Conservation (phyloP, 2,329 filamentous ascomycete species). For the Venturia effusa region DNA sequence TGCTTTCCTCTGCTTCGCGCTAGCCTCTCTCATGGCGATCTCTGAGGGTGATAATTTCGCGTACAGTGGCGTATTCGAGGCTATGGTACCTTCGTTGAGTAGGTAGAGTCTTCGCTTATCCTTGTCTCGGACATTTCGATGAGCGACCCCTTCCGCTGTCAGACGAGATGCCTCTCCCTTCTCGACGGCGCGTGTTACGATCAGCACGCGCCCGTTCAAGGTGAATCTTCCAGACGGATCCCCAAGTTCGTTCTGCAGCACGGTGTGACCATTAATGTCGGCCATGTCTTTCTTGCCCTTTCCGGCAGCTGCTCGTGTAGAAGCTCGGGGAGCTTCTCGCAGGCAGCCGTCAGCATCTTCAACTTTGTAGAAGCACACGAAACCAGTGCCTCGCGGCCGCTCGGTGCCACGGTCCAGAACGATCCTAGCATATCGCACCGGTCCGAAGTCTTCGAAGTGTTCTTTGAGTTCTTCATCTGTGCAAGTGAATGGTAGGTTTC, state of each 20-base stretch:
- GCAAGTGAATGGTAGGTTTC: conserved; percentile 84
- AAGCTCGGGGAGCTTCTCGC: conserved; percentile 54
- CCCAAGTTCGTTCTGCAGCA: conserved; percentile 74
- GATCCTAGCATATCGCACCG: conserved; percentile 80
- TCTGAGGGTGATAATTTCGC: conserved; percentile 66
- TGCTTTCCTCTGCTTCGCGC: conserved; percentile 74
- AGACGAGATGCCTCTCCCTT: conserved; percentile 69
- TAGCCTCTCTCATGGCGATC: conserved; percentile 78
- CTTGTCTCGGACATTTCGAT: conserved; percentile 58
- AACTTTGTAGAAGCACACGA: conserved; percentile 79
- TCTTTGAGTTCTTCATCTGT: conserved; percentile 72
- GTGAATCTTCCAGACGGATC: conserved; percentile 83
- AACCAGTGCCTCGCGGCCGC: conserved; percentile 81
- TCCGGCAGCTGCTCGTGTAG: conserved; percentile 18
- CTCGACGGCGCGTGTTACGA: conserved; percentile 74
- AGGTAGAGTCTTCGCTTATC: conserved; percentile 89
- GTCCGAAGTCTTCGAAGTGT: conserved; percentile 82
- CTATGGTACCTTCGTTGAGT: conserved; percentile 74
- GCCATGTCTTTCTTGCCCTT: conserved; percentile 17
- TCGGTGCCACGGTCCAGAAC: conserved; percentile 81
- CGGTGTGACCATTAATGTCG: conserved; percentile 55
- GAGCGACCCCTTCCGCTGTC: conserved; percentile 53
- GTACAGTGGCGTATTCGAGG: conserved; percentile 67
- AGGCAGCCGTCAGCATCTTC: conserved; percentile 70
- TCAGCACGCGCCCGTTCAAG: conserved; percentile 76